Conservation (phyloP, 164 flowering plant species). For the Cinnamomum chago region DNA sequence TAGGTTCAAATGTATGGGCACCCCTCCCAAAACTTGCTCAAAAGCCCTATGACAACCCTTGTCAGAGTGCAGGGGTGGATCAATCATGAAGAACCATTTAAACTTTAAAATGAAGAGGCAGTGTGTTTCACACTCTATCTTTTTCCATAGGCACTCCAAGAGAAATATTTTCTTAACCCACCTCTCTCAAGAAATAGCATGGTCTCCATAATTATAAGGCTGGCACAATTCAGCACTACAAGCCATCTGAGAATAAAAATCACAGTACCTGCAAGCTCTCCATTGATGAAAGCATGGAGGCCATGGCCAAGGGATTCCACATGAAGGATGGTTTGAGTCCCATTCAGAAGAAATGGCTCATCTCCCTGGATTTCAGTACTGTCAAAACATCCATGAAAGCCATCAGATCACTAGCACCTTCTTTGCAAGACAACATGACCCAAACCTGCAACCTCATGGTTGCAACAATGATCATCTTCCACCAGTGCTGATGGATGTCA, state of each 20-base stretch:
- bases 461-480: no score
- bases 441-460: no score
- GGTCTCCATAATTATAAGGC: not conserved
- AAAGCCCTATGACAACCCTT: not conserved
- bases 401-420: not conserved
- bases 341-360: conserved; percentile 65
- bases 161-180: not conserved
- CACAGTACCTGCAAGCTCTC: conserved; percentile 66
- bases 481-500: not conserved
- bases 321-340: conserved; percentile 61
- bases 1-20: not conserved
- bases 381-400: conserved; percentile 20
- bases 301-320: conserved; percentile 90
- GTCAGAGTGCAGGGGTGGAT: not conserved
- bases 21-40: not conserved
- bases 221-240: not conserved
- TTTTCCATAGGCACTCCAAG: not conserved
- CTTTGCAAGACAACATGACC: not conserved
- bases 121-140: not conserved
- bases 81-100: not conserved
- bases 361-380: conserved; percentile 48
- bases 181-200: not conserved
- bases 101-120: not conserved
- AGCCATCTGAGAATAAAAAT: not conserved
- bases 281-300: conserved; percentile 76